A percentile compares a stretch with the other conserved stretches of the same genome.
Conservation (phyloP, 768 basidiomycete genomes). For the Pleurotus djamor region DNA sequence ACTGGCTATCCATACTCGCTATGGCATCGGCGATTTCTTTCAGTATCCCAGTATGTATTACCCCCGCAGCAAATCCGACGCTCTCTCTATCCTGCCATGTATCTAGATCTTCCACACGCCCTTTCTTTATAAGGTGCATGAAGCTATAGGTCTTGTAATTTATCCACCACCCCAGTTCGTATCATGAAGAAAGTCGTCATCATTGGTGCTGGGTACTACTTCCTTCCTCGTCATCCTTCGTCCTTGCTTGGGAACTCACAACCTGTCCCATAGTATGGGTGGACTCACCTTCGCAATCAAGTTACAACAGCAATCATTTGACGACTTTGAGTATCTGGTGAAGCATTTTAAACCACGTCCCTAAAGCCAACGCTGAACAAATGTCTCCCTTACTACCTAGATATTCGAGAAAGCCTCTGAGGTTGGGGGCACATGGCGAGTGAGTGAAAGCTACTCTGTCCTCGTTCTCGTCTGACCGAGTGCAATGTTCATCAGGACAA, state of each 20-base stretch:
- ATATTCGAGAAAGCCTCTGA: slow-evolving; percentile 43
- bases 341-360: slow-evolving; percentile 2
- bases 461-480: neutral
- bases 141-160: too few relatives aligned
- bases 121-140: too few relatives aligned
- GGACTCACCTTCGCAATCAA: slow-evolving; percentile 41
- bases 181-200: neutral
- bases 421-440: slow-evolving; percentile 53
- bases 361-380: neutral
- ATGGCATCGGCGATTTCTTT: too few relatives aligned
- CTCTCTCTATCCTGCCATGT: too few relatives aligned
- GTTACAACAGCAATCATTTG: slow-evolving; percentile 34
- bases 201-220: neutral
- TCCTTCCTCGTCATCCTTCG: neutral
- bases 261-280: slow-evolving; percentile 26
- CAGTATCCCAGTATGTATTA: too few relatives aligned
- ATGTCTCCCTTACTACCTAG: slow-evolving; percentile 18
- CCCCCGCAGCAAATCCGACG: too few relatives aligned
- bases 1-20: too few relatives aligned
- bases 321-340: slow-evolving; percentile 39
- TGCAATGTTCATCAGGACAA: slow-evolving; percentile 18
- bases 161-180: too few relatives aligned
- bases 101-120: too few relatives aligned
- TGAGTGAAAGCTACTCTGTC: slow-evolving; percentile 22
- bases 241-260: neutral